Evolutionary conservation across 2,329 filamentous ascomycete species (phyloP).

Genomic region (Aureobasidium sp.): DNA sequence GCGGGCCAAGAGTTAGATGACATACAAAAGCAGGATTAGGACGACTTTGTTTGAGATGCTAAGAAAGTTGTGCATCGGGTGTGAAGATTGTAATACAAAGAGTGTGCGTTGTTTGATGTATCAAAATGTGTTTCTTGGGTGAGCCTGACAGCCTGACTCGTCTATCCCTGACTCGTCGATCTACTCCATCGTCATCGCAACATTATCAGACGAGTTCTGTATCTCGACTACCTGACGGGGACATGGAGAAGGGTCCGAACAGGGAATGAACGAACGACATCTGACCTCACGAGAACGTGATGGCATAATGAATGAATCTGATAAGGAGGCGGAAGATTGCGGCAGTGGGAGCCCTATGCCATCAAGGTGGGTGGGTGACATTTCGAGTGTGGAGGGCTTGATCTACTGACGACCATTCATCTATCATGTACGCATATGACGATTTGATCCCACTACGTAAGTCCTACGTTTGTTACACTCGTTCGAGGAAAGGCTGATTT

Average conservation of each 20-base stretch:
- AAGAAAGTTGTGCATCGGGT: neutral
- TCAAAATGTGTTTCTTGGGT: neutral
- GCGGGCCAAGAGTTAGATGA: neutral
- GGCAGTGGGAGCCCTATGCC: too few relatives aligned
- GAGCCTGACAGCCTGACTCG: neutral
- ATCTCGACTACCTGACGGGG: neutral
- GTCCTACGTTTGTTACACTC: too few relatives aligned
- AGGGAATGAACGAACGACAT: neutral
- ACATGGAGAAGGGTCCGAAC: too few relatives aligned
- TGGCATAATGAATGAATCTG: neutral
- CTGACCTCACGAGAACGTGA: neutral
- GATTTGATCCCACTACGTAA: neutral
- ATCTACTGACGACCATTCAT: neutral
- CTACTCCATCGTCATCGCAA: neutral
- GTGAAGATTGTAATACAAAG: neutral
- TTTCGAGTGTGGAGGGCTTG: neutral
- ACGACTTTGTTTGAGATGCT: neutral
- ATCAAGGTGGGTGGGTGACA: neutral
- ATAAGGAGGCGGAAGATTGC: neutral
- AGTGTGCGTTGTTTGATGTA: neutral
- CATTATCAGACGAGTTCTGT: neutral
- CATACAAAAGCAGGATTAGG: neutral
- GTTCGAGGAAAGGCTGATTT: too few relatives aligned
- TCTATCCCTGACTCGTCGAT: neutral
- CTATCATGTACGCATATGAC: neutral